Conservation (phyloP, 495 filamentous ascomycete species). For the Penicillium diatomitis region DNA sequence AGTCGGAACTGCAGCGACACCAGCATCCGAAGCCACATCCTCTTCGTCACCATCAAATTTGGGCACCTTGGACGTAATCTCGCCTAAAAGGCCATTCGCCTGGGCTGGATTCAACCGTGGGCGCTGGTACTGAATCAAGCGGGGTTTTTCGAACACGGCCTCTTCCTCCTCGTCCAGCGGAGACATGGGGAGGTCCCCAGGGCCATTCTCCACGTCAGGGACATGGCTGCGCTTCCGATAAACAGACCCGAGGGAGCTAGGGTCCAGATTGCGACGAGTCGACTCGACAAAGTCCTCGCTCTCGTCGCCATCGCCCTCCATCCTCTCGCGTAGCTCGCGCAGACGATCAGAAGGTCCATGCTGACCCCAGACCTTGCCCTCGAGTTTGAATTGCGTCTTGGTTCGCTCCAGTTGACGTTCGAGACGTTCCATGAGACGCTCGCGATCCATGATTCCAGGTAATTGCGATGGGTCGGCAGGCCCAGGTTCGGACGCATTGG, state of each 20-base stretch:
- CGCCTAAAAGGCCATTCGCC: constrained; percentile 64
- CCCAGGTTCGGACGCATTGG: constrained; percentile 22
- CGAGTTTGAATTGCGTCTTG: constrained; percentile 96
- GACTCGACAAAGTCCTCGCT: constrained; percentile 43
- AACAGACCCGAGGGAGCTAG: constrained; percentile 58
- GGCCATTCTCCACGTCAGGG: constrained; percentile 32
- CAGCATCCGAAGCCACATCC: constrained; percentile 26
- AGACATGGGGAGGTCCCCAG: constrained; percentile 28
- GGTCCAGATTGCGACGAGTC: constrained; percentile 39
- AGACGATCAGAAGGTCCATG: constrained; percentile 82
- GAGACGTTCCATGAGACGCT: constrained; percentile 81
- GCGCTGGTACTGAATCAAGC: constrained; percentile 57
- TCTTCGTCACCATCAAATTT: constrained; percentile 52
- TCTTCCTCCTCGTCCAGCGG: constrained; percentile 32
- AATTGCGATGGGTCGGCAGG: constrained; percentile 57
- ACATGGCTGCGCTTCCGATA: constrained; percentile 50
- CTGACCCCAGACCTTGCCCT: constrained; percentile 89
- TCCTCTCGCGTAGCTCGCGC: constrained; percentile 84
- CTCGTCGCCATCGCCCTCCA: constrained; percentile 60
- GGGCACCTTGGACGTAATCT: constrained; percentile 71
- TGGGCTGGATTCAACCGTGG: constrained; percentile 68
- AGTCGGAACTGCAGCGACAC: constrained; percentile 48
- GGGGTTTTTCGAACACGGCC: constrained; percentile 55
- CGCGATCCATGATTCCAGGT: constrained; percentile 87
- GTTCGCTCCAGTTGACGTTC: constrained; percentile 93